Percentiles rank a stretch among this genome's conserved stretches.
Conservation (phyloP, 306 rosid species). For the Myrica gale region DNA sequence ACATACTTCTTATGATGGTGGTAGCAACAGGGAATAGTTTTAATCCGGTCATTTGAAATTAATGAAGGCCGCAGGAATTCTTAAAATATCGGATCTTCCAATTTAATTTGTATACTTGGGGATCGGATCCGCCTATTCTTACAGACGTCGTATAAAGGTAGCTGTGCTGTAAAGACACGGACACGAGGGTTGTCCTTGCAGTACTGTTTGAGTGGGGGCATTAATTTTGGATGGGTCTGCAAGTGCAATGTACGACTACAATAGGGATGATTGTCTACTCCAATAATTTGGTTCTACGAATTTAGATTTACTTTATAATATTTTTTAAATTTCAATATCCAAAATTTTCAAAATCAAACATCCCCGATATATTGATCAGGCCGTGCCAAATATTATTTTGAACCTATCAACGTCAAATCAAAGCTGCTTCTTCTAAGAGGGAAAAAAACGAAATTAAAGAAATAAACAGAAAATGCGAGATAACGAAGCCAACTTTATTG, state of each 20-base stretch:
- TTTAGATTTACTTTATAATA: constrained; percentile 4
- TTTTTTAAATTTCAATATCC: neutral
- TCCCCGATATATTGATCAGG: neutral
- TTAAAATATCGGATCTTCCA: too few relatives aligned
- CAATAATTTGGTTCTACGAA: neutral
- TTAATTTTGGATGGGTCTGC: neutral
- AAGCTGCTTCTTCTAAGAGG: neutral
- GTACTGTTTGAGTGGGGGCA: neutral
- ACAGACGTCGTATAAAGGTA: too few relatives aligned
- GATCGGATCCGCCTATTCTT: too few relatives aligned
- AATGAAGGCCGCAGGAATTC: too few relatives aligned
- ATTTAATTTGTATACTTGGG: too few relatives aligned
- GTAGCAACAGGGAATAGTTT: too few relatives aligned
- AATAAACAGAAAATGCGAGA: neutral
- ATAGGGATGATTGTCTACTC: constrained; percentile 6
- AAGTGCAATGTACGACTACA: neutral
- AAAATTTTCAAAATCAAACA: neutral
- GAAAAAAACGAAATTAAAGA: neutral
- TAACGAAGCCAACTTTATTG: neutral
- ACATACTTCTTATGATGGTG: too few relatives aligned
- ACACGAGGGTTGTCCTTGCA: constrained; percentile 4
- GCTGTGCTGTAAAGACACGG: neutral
- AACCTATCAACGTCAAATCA: neutral
- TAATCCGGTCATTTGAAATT: too few relatives aligned
- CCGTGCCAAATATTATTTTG: neutral